A percentile compares a stretch with the other conserved stretches of the same genome.
Evolutionary conservation across 228 moss, liverwort and hornwort species (phyloP).

Genomic region (Sphagnum fallax): DNA sequence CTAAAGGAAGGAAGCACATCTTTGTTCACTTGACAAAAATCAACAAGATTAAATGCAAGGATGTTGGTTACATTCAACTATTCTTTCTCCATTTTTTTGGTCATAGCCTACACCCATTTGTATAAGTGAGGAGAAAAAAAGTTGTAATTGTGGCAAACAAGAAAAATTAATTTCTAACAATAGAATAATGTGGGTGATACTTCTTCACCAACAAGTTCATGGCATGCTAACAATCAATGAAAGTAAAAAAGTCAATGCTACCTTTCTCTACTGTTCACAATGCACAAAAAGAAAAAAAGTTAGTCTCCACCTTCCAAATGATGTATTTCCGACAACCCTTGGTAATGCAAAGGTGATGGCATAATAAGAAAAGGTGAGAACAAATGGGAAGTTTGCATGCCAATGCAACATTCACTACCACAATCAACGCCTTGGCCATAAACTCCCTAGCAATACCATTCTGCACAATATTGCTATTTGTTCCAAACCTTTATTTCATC

Average conservation of each 20-base stretch:
- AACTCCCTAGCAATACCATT: conserved; percentile 59
- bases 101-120: conserved; percentile 43
- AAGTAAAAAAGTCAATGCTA: too few relatives aligned
- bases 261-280: too few relatives aligned
- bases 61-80: conserved; percentile 31
- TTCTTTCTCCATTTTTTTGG: conserved; percentile 46
- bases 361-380: conserved; percentile 53
- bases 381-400: conserved; percentile 36
- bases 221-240: too few relatives aligned
- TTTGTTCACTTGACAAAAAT: conserved; percentile 66
- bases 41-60: conserved; percentile 51
- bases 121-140: too few relatives aligned
- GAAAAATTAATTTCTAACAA: too few relatives aligned
- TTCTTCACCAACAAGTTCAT: too few relatives aligned
- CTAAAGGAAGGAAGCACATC: too few relatives aligned
- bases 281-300: too few relatives aligned
- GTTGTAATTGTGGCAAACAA: too few relatives aligned
- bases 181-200: too few relatives aligned
- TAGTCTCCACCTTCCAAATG: conserved; percentile 66
- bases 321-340: conserved; percentile 63
- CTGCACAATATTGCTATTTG: conserved; percentile 15
- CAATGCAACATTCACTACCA: conserved; percentile 51
- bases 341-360: conserved; percentile 70
- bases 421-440: conserved; percentile 62
- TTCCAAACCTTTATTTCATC: conserved; percentile 45